These are phyloP conservation scores for Boletales sp. DNA, from an alignment of 768 basidiomycete species.

Conservation along the genomic window DNA sequence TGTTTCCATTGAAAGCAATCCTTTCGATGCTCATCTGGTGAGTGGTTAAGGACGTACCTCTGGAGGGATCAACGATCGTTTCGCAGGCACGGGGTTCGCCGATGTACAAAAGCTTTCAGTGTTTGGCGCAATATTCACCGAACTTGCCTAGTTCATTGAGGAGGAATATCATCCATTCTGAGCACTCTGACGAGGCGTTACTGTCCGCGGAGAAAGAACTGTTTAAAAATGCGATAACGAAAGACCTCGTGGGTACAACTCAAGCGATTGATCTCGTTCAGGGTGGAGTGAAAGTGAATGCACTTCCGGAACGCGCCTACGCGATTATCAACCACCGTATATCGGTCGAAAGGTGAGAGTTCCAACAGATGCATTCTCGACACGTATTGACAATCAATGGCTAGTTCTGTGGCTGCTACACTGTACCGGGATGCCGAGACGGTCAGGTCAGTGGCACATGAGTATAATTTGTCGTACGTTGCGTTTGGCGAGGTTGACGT, in stretches of 20 bases:
- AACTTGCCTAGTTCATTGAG: conserved; percentile 48
- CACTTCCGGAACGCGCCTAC: conserved; percentile 70
- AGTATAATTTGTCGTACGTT: conserved; percentile 55
- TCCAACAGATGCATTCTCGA: not conserved
- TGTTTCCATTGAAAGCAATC: conserved; percentile 64
- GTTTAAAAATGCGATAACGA: conserved; percentile 36
- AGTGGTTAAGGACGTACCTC: conserved; percentile 5
- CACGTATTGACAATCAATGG: not conserved
- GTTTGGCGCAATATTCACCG: conserved; percentile 60
- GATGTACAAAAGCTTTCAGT: conserved; percentile 58
- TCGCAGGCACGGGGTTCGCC: conserved; percentile 52
- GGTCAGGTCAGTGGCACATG: conserved; percentile 41
- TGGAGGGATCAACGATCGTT: not conserved
- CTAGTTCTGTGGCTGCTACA: conserved; percentile 39
- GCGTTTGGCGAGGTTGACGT: conserved; percentile 49
- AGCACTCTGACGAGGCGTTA: conserved; percentile 49
- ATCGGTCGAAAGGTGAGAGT: conserved; percentile 49
- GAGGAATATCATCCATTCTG: conserved; percentile 44
- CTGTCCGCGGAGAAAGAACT: conserved; percentile 47
- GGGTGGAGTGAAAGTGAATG: conserved; percentile 74
- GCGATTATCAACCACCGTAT: conserved; percentile 75
- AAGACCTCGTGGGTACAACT: conserved; percentile 60
- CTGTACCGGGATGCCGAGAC: conserved; percentile 42
- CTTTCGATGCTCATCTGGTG: conserved; percentile 51
- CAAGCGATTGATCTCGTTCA: conserved; percentile 72